phyloP scores from a whole-genome alignment of 495 filamentous ascomycete genomes.

The Aspergillus sparsus region DNA sequence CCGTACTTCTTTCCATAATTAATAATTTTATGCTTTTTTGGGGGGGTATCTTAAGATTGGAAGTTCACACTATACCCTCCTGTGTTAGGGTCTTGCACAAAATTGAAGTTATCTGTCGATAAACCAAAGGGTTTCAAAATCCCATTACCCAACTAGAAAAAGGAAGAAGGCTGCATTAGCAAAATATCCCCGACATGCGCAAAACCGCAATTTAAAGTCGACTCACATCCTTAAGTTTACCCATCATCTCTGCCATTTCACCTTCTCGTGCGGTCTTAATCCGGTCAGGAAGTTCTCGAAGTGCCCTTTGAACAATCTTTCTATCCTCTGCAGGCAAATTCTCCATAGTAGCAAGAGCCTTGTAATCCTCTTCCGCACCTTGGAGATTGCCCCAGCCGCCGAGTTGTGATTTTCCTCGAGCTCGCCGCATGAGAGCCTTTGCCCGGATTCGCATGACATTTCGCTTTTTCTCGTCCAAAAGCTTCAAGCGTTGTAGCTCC shows the following conservation, averaged over 20 bases:
- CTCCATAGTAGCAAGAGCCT: constrained; percentile 53
- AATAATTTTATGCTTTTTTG: not conserved
- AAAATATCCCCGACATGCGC: not conserved
- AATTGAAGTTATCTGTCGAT: constrained; percentile 89
- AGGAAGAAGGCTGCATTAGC: constrained; percentile 11
- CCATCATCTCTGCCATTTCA: constrained; percentile 96
- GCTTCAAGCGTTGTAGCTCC: constrained; percentile 53
- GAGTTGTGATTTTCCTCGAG: constrained; percentile 68
- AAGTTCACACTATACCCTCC: constrained; percentile 95
- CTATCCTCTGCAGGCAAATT: constrained; percentile 64
- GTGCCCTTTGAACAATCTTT: constrained; percentile 63
- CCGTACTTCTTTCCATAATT: not conserved
- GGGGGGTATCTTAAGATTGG: constrained; percentile 33
- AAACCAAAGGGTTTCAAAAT: constrained; percentile 91
- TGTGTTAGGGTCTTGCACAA: constrained; percentile 83
- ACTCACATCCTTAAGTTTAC: constrained; percentile 83
- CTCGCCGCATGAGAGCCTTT: constrained; percentile 85
- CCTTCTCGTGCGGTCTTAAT: constrained; percentile 76
- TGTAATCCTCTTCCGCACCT: constrained; percentile 78
- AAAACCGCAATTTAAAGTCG: too few relatives aligned
- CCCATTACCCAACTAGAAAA: constrained; percentile 74
- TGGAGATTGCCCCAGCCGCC: constrained; percentile 80
- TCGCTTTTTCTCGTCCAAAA: constrained; percentile 50
- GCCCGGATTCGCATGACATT: constrained; percentile 76
- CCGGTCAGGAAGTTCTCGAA: constrained; percentile 61